Conservation (phyloP, 139 green algal species). For the Limnomonas spitsbergensis region DNA sequence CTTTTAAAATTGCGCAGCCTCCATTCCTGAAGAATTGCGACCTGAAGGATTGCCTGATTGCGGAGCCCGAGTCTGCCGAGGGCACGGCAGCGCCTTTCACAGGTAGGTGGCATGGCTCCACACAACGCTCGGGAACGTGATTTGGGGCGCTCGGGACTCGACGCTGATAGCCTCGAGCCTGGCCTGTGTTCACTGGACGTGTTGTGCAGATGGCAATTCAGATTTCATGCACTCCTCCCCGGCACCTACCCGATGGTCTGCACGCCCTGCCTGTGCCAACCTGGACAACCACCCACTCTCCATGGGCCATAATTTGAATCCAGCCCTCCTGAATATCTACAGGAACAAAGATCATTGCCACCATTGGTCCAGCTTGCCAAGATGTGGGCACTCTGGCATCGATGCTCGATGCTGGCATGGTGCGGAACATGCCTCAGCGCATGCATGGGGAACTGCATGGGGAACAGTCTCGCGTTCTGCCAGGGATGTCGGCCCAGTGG, state of each 20-base stretch:
- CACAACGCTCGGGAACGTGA: too few species aligned
- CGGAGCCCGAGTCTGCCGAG: neutral
- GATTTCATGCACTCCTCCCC: too few species aligned
- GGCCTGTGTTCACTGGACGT: neutral
- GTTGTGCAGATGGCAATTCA: neutral
- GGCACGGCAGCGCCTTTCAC: neutral
- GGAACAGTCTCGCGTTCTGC: too few species aligned
- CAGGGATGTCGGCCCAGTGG: too few species aligned
- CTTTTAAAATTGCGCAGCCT: too few species aligned
- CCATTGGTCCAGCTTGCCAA: constrained; percentile 79
- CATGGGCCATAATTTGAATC: neutral
- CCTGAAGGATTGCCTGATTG: neutral
- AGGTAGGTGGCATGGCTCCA: too few species aligned
- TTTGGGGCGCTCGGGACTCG: neutral
- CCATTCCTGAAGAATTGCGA: neutral
- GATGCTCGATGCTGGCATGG: constrained; percentile 62
- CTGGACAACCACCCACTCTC: neutral
- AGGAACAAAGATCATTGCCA: constrained; percentile 62
- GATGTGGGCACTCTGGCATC: constrained; percentile 69
- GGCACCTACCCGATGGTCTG: too few species aligned
- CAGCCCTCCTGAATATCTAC: neutral
- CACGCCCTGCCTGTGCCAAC: too few species aligned
- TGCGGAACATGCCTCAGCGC: neutral
- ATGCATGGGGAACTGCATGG: too few species aligned
- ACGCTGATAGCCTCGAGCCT: neutral